Percentiles rank a stretch among this genome's conserved stretches.
Conservation (phyloP, 148 eudicot species). For the Cornus kousa region DNA sequence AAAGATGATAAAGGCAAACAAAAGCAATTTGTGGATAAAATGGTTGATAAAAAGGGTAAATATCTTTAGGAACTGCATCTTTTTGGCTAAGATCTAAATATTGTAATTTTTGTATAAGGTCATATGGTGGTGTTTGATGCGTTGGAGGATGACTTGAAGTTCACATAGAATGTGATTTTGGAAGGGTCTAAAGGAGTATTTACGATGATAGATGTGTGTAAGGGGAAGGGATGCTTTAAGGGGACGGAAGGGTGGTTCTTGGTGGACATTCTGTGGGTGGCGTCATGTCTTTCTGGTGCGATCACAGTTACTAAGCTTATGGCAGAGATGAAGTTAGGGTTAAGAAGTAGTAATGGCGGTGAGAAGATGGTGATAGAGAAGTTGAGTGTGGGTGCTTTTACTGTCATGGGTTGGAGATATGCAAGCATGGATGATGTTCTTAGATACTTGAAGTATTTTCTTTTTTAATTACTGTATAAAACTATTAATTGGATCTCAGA, state of each 20-base stretch:
- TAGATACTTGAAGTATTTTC: conserved; percentile 68
- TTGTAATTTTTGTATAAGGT: no score
- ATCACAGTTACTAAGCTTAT: conserved; percentile 52
- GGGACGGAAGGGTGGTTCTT: conserved; percentile 67
- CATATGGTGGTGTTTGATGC: no score
- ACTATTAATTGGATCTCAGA: no score
- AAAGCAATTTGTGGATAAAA: no score
- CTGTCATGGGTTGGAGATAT: conserved; percentile 61
- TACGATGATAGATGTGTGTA: conserved; percentile 46
- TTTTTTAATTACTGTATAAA: conserved; percentile 24
- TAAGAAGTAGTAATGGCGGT: conserved; percentile 15
- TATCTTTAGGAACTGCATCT: no score
- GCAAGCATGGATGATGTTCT: conserved; percentile 58
- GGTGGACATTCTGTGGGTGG: conserved; percentile 67
- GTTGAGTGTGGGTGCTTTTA: conserved; percentile 66
- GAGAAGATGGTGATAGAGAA: conserved; percentile 40
- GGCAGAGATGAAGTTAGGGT: conserved; percentile 58
- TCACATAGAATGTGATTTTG: conserved; percentile 57
- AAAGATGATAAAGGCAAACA: no score
- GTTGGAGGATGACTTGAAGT: conserved; percentile 42
- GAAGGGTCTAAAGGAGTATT: conserved; percentile 56
- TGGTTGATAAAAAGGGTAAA: no score
- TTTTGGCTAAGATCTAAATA: no score
- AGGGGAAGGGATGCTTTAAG: conserved; percentile 45
- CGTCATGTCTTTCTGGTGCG: no score